These are phyloP conservation scores for Mycena olivaceomarginata DNA, from an alignment of 768 basidiomycete species.

Conservation along the genomic window DNA sequence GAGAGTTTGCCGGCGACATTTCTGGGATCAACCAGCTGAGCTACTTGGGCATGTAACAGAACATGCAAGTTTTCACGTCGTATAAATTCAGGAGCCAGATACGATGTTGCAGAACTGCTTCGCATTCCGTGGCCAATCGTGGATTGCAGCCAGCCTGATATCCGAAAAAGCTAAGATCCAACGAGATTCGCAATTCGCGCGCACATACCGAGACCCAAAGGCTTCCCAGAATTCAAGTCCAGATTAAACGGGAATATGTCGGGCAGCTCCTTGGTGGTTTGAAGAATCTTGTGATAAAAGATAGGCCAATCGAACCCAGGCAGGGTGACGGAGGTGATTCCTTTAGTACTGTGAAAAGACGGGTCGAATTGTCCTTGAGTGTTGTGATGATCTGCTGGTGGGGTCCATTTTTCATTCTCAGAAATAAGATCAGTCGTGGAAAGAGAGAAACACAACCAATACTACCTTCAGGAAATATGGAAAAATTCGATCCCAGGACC, in stretches of 20 bases:
- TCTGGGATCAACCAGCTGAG: conserved; percentile 27
- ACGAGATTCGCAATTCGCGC: not conserved
- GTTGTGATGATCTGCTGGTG: conserved; percentile 42
- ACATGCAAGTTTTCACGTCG: too few species aligned
- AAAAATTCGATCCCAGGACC: conserved; percentile 57
- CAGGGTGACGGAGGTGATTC: conserved; percentile 56
- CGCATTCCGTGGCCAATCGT: conserved; percentile 47
- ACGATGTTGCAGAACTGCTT: too few species aligned
- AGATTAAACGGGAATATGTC: conserved; percentile 53
- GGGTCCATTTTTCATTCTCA: conserved; percentile 59
- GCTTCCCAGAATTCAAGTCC: conserved; percentile 54
- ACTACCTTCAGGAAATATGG: conserved; percentile 55
- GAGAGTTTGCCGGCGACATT: not conserved
- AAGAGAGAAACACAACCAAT: not conserved
- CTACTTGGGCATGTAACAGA: conserved; percentile 49
- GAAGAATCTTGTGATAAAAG: conserved; percentile 51
- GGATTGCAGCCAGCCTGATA: conserved; percentile 50
- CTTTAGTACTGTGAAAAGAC: conserved; percentile 56
- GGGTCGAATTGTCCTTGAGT: conserved; percentile 60
- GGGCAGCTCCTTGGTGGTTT: conserved; percentile 52
- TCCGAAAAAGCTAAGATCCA: not conserved
- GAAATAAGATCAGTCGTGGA: not conserved
- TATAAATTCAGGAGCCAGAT: too few species aligned
- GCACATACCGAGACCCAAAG: conserved; percentile 50
- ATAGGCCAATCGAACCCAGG: conserved; percentile 52